Conservation (phyloP, 305 asterid genomes). For the Fraxinus albicans region DNA sequence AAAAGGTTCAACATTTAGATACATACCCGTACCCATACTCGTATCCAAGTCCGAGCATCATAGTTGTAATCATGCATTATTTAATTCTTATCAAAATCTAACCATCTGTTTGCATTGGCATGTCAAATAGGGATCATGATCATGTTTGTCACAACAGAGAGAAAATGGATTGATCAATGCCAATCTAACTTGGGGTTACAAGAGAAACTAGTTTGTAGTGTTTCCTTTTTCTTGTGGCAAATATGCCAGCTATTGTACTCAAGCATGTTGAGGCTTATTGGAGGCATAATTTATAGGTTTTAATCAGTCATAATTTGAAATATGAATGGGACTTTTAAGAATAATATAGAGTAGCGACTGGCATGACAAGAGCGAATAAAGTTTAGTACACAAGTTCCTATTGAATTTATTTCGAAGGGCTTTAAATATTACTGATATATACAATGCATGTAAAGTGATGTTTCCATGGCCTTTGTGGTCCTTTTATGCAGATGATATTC, state of each 20-base stretch:
- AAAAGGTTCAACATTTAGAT: no score
- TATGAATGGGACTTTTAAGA: neutral
- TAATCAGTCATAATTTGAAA: neutral
- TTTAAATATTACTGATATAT: neutral
- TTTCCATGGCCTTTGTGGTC: neutral
- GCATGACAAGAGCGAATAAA: neutral
- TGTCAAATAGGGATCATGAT: neutral
- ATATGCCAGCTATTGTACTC: neutral
- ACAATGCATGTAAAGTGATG: neutral
- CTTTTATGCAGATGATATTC: conserved; percentile 64
- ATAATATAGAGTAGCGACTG: neutral
- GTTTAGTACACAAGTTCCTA: neutral
- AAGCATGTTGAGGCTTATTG: neutral
- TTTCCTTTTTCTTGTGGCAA: neutral
- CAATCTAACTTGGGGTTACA: neutral
- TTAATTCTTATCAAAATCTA: neutral
- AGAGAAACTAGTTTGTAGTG: neutral
- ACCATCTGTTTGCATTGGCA: neutral
- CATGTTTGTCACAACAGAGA: neutral
- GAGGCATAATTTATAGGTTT: neutral
- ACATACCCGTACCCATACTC: no score
- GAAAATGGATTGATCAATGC: neutral
- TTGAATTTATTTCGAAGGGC: neutral
- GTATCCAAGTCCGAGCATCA: no score
- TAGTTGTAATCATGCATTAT: neutral